Conservation (phyloP, 805 yeast species). For the Schizosaccharomyces lindneri region DNA sequence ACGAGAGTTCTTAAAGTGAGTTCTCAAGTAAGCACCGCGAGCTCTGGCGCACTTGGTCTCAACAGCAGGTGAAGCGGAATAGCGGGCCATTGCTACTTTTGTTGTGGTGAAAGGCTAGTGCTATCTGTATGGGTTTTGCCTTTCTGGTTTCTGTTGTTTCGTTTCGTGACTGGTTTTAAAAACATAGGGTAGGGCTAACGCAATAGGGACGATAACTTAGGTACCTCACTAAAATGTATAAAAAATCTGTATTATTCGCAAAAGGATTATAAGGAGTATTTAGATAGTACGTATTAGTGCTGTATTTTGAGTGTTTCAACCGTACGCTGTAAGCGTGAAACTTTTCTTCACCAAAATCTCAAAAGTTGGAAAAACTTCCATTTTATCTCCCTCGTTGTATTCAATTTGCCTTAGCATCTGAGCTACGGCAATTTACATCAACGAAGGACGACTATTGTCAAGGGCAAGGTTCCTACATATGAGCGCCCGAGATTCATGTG, state of each 20-base stretch:
- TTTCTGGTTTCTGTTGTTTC: neutral
- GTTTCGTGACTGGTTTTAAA: neutral
- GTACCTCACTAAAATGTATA: no score
- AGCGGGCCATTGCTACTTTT: conserved; percentile 64
- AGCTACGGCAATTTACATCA: neutral
- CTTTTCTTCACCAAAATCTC: no score
- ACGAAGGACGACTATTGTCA: neutral
- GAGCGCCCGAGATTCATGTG: conserved; percentile 1
- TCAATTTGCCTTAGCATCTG: neutral
- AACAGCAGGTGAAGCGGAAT: conserved; percentile 86
- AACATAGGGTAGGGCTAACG: neutral
- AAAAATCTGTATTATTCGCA: no score
- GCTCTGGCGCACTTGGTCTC: conserved; percentile 98
- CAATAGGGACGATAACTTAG: no score
- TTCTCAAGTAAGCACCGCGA: conserved; percentile 98
- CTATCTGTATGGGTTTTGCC: neutral
- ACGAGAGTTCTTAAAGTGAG: conserved; percentile 98
- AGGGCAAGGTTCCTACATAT: neutral
- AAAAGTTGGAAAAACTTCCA: neutral
- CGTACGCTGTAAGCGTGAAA: no score
- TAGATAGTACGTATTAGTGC: no score
- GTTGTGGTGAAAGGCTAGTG: conserved; percentile 3
- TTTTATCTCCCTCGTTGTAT: neutral
- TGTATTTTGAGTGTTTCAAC: no score
- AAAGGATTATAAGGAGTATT: no score